phyloP scores from a whole-genome alignment of 2,329 filamentous ascomycete genomes.

The Podosphaera leucotricha region DNA sequence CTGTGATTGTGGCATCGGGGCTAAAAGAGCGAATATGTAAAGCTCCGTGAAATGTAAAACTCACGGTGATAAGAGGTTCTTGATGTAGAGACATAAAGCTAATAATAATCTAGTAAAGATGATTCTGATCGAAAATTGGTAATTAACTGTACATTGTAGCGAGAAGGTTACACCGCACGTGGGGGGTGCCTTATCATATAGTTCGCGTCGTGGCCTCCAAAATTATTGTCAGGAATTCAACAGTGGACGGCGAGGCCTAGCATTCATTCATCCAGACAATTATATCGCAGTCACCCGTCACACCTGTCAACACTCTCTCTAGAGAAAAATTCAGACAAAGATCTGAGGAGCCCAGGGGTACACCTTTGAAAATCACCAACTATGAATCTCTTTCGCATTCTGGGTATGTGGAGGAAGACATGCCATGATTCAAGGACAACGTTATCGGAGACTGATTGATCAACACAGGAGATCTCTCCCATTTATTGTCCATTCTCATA shows the following conservation, averaged over 20 bases:
- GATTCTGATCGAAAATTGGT: too few relatives aligned
- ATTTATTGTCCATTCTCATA: conserved; percentile 82
- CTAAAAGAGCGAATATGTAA: conserved; percentile 22
- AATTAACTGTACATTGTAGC: too few relatives aligned
- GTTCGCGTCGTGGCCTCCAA: not conserved
- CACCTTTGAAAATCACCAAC: conserved; percentile 9
- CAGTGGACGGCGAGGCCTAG: not conserved
- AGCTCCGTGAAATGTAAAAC: conserved; percentile 23
- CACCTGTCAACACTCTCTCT: conserved; percentile 5
- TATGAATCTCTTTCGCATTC: conserved; percentile 49
- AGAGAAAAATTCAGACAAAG: not conserved
- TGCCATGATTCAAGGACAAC: not conserved
- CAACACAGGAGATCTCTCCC: conserved; percentile 66
- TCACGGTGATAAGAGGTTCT: conserved; percentile 20
- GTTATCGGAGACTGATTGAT: conserved; percentile 2
- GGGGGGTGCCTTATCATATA: too few relatives aligned
- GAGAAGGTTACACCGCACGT: too few relatives aligned
- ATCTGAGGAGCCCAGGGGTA: not conserved
- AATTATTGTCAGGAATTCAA: not conserved
- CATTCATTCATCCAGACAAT: not conserved
- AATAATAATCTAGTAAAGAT: too few relatives aligned
- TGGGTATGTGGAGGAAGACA: conserved; percentile 33
- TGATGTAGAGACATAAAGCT: conserved; percentile 10
- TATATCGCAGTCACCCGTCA: conserved; percentile 5
- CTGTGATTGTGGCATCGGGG: conserved; percentile 24